These are phyloP conservation scores for Eucalyptus dawsonii DNA, from an alignment of 345 rosid genomes.

Conservation along the genomic window DNA sequence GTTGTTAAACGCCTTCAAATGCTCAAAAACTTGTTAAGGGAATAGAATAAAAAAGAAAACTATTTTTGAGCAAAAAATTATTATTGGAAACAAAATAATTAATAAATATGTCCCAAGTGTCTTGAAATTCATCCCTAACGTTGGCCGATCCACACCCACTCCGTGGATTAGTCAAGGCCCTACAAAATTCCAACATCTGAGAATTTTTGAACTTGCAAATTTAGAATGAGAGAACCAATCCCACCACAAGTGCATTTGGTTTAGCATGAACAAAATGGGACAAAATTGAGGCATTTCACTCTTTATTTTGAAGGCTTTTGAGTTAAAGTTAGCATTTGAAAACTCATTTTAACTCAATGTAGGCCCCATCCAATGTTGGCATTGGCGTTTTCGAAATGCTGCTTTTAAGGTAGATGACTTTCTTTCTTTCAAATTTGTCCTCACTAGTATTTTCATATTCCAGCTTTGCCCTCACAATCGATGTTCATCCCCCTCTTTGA, in stretches of 20 bases:
- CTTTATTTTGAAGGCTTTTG: rapidly evolving
- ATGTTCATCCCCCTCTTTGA: not conserved
- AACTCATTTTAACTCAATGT: not conserved
- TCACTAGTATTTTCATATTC: not conserved
- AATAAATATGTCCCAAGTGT: not conserved
- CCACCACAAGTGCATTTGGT: rapidly evolving
- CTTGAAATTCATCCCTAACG: not conserved
- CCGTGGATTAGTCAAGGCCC: rapidly evolving
- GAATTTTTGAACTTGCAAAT: not conserved
- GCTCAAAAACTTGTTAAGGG: rapidly evolving
- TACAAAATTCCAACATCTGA: rapidly evolving
- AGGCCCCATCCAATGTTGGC: rapidly evolving
- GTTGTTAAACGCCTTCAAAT: too few species aligned
- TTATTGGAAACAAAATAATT: rapidly evolving
- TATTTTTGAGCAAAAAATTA: rapidly evolving
- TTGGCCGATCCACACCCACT: not conserved
- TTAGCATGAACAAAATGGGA: not conserved
- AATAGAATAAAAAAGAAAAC: too few species aligned
- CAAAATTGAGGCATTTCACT: not conserved
- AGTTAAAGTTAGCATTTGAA: not conserved
- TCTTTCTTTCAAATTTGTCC: not conserved
- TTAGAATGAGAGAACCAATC: not conserved
- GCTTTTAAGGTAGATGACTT: not conserved
- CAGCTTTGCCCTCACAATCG: rapidly evolving
- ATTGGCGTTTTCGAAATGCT: rapidly evolving